phyloP scores from a whole-genome alignment of 73 alveolate species.

The Uronychia binucleata region DNA sequence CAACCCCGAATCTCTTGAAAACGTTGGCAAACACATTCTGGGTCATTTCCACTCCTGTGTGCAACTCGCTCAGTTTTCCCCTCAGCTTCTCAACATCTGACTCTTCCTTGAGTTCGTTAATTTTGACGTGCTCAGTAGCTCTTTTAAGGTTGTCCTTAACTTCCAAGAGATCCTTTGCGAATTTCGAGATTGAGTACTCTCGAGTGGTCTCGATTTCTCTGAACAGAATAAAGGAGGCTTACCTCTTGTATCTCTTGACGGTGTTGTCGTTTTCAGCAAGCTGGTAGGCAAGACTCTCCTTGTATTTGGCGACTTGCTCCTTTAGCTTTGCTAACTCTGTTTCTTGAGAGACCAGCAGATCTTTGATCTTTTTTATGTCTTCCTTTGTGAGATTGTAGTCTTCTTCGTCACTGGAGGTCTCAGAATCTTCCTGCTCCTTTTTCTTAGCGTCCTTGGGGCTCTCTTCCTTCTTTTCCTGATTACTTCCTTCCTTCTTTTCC shows the following conservation, averaged over 20 bases:
- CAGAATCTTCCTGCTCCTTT: neutral
- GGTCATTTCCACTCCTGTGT: constrained; percentile 73
- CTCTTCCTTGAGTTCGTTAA: constrained; percentile 31
- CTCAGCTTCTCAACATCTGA: constrained; percentile 54
- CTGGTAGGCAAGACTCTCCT: constrained; percentile 41
- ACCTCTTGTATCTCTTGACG: constrained; percentile 54
- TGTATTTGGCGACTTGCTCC: constrained; percentile 20
- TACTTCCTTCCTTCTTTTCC: neutral
- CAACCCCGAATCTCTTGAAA: constrained; percentile 67
- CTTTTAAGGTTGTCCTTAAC: constrained; percentile 80
- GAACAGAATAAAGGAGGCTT: neutral
- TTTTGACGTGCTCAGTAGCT: constrained; percentile 58
- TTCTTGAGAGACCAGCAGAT: constrained; percentile 28
- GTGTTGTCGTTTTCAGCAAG: constrained; percentile 77
- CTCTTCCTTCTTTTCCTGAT: neutral
- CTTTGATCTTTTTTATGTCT: constrained; percentile 29
- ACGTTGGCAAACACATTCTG: constrained; percentile 60
- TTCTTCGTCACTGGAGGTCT: constrained; percentile 8
- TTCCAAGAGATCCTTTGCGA: constrained; percentile 91
- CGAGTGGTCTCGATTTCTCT: constrained; percentile 63
- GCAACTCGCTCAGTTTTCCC: constrained; percentile 12
- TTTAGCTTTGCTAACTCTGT: constrained; percentile 26
- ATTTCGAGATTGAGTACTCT: constrained; percentile 79
- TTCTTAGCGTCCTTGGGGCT: neutral
- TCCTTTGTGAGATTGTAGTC: constrained; percentile 12